Conservation (phyloP, 2,329 filamentous ascomycete genomes). For the Fusarium aywerte region DNA sequence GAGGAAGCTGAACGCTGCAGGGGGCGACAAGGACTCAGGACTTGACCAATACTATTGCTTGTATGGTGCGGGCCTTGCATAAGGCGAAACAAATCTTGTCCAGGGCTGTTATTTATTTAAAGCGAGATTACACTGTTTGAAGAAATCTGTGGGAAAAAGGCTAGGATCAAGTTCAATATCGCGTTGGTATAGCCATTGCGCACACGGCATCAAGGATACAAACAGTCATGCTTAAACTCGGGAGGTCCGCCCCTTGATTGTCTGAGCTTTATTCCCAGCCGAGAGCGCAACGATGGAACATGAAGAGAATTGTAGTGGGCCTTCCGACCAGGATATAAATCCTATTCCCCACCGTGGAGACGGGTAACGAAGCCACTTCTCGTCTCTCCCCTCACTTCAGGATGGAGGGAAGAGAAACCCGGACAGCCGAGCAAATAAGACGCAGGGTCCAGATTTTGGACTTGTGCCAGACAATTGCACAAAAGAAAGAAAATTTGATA, state of each 20-base stretch:
- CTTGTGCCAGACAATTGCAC: too few relatives aligned
- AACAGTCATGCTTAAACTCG: not conserved
- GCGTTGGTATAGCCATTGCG: not conserved
- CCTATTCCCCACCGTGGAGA: not conserved
- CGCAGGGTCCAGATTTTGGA: too few relatives aligned
- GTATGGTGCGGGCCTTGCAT: not conserved
- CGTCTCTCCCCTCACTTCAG: not conserved
- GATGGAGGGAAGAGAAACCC: not conserved
- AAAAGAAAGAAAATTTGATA: constrained; percentile 13
- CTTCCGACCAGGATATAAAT: constrained; percentile 15
- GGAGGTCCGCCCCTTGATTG: constrained; percentile 17
- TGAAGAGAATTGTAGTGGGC: not conserved
- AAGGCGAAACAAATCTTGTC: not conserved
- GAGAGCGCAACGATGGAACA: not conserved
- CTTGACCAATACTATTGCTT: not conserved
- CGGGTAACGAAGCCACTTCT: not conserved
- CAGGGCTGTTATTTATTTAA: not conserved
- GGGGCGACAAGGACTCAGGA: not conserved
- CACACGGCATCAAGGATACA: not conserved
- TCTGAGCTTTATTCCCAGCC: not conserved
- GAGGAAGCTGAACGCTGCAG: not conserved
- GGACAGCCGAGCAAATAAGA: not conserved
- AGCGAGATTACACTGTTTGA: not conserved
- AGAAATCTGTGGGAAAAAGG: not conserved
- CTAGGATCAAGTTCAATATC: not conserved